Conservation (phyloP, 176 grass and related monocot species). For the Avena sativa region DNA sequence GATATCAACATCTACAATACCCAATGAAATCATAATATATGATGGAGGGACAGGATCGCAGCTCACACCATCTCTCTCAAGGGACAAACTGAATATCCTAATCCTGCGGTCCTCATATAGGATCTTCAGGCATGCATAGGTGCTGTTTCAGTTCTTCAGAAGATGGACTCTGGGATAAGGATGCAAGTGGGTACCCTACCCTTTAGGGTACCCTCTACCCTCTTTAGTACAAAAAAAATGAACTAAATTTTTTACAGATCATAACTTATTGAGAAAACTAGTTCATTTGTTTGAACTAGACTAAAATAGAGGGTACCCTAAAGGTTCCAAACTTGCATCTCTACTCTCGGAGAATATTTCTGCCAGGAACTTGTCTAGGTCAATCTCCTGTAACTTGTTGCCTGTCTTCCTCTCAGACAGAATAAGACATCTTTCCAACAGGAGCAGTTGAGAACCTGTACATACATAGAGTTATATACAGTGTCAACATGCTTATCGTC, state of each 20-base stretch:
- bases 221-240: too few relatives aligned
- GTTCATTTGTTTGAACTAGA: too few relatives aligned
- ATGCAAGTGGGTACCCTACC: too few relatives aligned
- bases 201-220: too few relatives aligned
- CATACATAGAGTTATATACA: not conserved
- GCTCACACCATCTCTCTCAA: not conserved
- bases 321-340: too few relatives aligned
- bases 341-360: not conserved
- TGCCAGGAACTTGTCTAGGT: not conserved
- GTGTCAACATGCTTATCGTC: not conserved
- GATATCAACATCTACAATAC: not conserved
- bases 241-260: too few relatives aligned
- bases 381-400: not conserved
- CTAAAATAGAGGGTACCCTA: too few relatives aligned
- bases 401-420: not conserved
- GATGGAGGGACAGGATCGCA: slow-evolving; percentile 9
- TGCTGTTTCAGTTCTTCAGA: not conserved
- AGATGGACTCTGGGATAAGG: too few relatives aligned
- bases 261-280: too few relatives aligned
- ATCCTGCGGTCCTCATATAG: not conserved
- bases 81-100: not conserved
- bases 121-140: not conserved
- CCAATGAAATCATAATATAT: not conserved
- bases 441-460: not conserved
- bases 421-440: not conserved